phyloP scores from a whole-genome alignment of 805 yeast species.

The Kluyveromyces starmeri region DNA sequence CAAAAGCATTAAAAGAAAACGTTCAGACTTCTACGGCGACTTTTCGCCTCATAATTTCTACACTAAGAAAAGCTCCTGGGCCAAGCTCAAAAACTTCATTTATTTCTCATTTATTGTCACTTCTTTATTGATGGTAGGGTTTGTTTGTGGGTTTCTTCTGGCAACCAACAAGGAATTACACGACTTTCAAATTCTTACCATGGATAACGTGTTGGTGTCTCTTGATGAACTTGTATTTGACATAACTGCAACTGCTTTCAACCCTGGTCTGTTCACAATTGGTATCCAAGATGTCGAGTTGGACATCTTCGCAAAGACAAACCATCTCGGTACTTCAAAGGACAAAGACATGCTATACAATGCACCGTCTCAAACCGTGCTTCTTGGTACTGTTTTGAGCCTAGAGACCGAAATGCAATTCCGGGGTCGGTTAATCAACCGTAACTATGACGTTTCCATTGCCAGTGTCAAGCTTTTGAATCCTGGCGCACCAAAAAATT shows the following conservation, averaged over 20 bases:
- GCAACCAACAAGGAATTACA: constrained; percentile 83
- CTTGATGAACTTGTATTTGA: constrained; percentile 81
- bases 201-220: constrained; percentile 67
- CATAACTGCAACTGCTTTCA: constrained; percentile 66
- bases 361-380: constrained; percentile 48
- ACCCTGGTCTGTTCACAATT: constrained; percentile 78
- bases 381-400: constrained; percentile 58
- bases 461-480: constrained; percentile 64
- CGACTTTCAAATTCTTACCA: constrained; percentile 48
- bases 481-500: constrained; percentile 49
- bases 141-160: constrained; percentile 70
- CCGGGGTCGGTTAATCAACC: constrained; percentile 66
- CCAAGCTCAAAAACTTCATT: constrained; percentile 28
- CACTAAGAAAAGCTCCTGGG: constrained; percentile 26
- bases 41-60: constrained; percentile 45
- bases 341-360: constrained; percentile 12
- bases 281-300: constrained; percentile 56
- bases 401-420: constrained; percentile 70
- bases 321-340: constrained; percentile 29
- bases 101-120: constrained; percentile 31
- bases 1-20: not conserved
- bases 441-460: constrained; percentile 47
- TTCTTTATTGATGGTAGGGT: constrained; percentile 58
- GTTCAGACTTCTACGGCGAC: constrained; percentile 10
- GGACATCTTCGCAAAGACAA: constrained; percentile 76